Evolutionary conservation across 1,284 basidiomycete genomes (phyloP).

Genomic region (Irpex sp.): DNA sequence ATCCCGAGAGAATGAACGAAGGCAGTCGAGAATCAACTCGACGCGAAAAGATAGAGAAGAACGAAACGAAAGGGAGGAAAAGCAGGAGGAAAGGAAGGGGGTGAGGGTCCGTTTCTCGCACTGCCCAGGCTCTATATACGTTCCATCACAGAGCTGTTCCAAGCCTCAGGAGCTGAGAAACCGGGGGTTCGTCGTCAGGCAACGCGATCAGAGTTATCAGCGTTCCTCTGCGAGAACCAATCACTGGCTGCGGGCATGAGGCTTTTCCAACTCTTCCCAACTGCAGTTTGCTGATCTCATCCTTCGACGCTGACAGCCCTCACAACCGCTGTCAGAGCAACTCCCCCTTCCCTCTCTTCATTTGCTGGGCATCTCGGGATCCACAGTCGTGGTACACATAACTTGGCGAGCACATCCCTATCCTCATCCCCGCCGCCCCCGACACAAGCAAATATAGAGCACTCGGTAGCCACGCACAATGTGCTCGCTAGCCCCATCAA

Average conservation of each 20-base stretch:
- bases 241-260: not conserved
- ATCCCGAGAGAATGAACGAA: conserved; percentile 51
- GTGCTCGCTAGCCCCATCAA: not conserved
- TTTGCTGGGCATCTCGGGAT: not conserved
- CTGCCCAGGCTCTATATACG: not conserved
- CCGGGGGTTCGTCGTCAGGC: not conserved
- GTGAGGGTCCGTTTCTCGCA: conserved; percentile 21
- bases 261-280: not conserved
- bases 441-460: not conserved
- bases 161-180: no score
- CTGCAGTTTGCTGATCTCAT: conserved; percentile 1
- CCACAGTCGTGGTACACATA: not conserved
- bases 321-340: conserved; percentile 26
- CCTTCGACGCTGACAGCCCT: conserved; percentile 16
- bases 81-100: conserved; percentile 30
- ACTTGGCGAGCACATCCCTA: not conserved
- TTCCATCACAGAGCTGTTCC: not conserved
- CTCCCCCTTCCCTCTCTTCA: conserved; percentile 3
- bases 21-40: conserved; percentile 62
- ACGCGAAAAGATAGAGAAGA: conserved; percentile 38
- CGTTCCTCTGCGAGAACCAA: conserved; percentile 4
- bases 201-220: not conserved
- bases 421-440: not conserved
- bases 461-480: not conserved
- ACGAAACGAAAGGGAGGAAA: conserved; percentile 35